phyloP scores from a whole-genome alignment of 192 early-diverging fungal species.

The Chytriomyces sp. region DNA sequence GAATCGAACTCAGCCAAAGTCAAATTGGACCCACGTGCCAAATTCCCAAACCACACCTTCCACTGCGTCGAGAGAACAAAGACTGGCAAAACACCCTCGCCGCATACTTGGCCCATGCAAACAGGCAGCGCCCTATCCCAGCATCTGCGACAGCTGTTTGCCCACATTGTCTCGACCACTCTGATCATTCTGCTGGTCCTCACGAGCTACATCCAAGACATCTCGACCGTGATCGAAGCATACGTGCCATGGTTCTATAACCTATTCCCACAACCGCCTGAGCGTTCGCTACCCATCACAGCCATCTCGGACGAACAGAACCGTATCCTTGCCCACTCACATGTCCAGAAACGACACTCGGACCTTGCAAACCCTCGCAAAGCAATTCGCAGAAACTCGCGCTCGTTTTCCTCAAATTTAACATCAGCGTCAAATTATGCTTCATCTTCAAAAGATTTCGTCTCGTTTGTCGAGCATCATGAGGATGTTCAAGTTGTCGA shows the following conservation, averaged over 20 bases:
- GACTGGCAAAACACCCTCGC: no score
- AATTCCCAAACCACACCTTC: no score
- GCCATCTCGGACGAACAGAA: conserved; percentile 17
- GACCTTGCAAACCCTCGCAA: conserved; percentile 6
- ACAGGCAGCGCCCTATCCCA: not conserved
- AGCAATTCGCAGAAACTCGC: conserved; percentile 13
- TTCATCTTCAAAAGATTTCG: no score
- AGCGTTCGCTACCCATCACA: not conserved
- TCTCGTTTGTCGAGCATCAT: conserved; percentile 9
- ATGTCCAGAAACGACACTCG: conserved; percentile 4
- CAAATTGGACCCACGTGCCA: no score
- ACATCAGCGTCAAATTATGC: not conserved
- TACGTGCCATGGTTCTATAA: conserved; percentile 12
- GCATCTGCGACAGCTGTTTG: conserved; percentile 12
- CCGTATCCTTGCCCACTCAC: conserved; percentile 23
- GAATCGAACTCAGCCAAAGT: no score
- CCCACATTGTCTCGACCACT: conserved; percentile 26
- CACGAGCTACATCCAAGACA: conserved; percentile 29
- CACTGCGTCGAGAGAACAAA: no score
- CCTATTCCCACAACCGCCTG: conserved; percentile 30
- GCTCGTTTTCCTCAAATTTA: not conserved
- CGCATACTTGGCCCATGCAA: no score
- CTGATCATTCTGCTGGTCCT: conserved; percentile 33
- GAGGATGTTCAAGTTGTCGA: conserved; percentile 13
- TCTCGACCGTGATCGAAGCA: conserved; percentile 23